phyloP scores from a whole-genome alignment of 2,329 filamentous ascomycete species.

The Ophiocordyceps polyrhachis-furcata region DNA sequence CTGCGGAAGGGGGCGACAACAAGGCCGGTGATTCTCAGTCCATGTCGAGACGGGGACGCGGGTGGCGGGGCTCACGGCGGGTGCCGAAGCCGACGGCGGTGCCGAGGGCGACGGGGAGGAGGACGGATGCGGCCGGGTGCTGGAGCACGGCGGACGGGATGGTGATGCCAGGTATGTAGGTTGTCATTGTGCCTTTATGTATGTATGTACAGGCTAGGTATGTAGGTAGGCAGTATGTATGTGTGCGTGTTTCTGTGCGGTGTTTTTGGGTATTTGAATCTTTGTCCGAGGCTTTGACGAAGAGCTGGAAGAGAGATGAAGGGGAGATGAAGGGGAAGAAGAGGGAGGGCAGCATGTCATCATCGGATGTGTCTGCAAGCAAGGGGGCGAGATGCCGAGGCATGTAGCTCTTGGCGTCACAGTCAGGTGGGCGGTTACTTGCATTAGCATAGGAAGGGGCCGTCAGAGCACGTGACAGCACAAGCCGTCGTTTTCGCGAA shows the following conservation, averaged over 20 bases:
- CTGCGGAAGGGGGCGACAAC: constrained; percentile 13
- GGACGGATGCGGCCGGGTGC: constrained; percentile 51
- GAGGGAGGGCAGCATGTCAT: not conserved
- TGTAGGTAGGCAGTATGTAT: too few relatives aligned
- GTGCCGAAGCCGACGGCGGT: constrained; percentile 54
- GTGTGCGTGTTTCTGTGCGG: not conserved
- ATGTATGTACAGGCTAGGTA: too few relatives aligned
- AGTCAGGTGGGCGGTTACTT: not conserved
- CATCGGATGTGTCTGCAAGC: not conserved
- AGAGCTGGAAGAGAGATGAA: not conserved
- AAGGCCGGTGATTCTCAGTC: not conserved
- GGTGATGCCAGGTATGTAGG: constrained; percentile 60
- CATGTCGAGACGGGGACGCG: not conserved
- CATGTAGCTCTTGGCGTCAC: not conserved
- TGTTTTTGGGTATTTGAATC: too few relatives aligned
- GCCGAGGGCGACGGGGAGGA: constrained; percentile 58
- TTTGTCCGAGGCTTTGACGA: not conserved
- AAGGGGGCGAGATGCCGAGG: not conserved
- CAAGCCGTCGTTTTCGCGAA: too few relatives aligned
- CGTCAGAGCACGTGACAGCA: not conserved
- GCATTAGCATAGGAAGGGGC: not conserved
- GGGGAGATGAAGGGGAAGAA: not conserved
- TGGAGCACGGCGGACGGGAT: constrained; percentile 54
- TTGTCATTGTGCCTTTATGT: constrained; percentile 44
- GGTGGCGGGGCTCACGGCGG: constrained; percentile 29